Conservation (phyloP, 768 basidiomycete genomes). For the Psilocybe cyanescens region DNA sequence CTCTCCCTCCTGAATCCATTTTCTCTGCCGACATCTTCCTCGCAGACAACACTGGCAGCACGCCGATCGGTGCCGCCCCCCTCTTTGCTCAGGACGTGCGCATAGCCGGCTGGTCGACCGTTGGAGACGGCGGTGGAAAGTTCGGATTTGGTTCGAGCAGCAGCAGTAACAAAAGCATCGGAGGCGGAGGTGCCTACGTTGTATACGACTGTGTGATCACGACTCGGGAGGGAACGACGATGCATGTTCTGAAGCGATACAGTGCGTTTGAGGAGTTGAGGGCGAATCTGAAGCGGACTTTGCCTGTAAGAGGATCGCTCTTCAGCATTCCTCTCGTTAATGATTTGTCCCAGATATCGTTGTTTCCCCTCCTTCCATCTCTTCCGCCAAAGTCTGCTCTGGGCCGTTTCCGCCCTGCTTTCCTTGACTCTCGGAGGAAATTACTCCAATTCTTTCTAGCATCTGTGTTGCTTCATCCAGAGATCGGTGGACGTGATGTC, state of each 20-base stretch:
- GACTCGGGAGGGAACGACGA: slow-evolving; percentile 66
- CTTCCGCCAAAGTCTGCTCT: slow-evolving; percentile 75
- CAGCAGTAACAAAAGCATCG: slow-evolving; percentile 12
- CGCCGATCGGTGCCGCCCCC: slow-evolving; percentile 33
- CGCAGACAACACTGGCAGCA: slow-evolving; percentile 54
- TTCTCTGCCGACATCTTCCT: slow-evolving; percentile 76
- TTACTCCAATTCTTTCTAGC: slow-evolving; percentile 71
- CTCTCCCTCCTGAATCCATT: slow-evolving; percentile 45
- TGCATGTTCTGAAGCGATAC: slow-evolving; percentile 72
- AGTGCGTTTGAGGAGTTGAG: slow-evolving; percentile 65
- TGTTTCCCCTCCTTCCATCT: slow-evolving; percentile 52
- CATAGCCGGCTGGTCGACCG: slow-evolving; percentile 73
- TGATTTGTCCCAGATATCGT: slow-evolving; percentile 37
- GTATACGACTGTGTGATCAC: slow-evolving; percentile 75
- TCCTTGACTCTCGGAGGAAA: slow-evolving; percentile 65
- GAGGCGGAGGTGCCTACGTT: slow-evolving; percentile 59
- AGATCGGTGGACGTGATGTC: slow-evolving; percentile 63
- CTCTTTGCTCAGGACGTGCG: slow-evolving; percentile 69
- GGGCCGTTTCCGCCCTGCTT: slow-evolving; percentile 66
- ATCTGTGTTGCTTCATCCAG: slow-evolving; percentile 67
- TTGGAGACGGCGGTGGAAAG: slow-evolving; percentile 54
- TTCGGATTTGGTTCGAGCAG: slow-evolving; percentile 12
- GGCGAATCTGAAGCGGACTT: slow-evolving; percentile 44
- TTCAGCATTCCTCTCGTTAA: not conserved
- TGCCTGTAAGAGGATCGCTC: slow-evolving; percentile 48